Evolutionary conservation across 768 basidiomycete genomes (phyloP).

Genomic region (Cystobasidium onofrii): DNA sequence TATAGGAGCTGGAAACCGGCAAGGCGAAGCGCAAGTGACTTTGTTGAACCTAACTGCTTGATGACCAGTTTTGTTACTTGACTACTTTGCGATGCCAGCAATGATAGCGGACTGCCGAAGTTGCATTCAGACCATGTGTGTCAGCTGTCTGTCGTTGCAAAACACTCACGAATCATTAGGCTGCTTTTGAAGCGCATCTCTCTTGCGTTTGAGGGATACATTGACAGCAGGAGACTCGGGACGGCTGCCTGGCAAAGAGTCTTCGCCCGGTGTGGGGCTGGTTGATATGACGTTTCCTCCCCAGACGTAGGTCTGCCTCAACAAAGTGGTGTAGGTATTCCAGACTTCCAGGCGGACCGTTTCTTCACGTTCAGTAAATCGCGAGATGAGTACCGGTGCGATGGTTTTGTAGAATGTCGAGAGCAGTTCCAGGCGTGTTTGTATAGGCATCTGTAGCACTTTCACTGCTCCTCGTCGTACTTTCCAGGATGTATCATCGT

Average conservation of each 20-base stretch:
- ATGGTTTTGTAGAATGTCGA: constrained; percentile 69
- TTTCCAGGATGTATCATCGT: constrained; percentile 97
- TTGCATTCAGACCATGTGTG: neutral
- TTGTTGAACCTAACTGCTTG: constrained; percentile 73
- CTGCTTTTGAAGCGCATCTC: constrained; percentile 49
- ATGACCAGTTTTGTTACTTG: constrained; percentile 69
- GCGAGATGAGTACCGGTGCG: constrained; percentile 77
- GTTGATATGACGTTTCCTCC: constrained; percentile 53
- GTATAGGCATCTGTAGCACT: constrained; percentile 71
- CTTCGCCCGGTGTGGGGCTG: constrained; percentile 49
- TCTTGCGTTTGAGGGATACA: constrained; percentile 46
- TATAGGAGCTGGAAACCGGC: constrained; percentile 75
- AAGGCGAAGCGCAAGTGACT: constrained; percentile 70
- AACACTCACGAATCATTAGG: constrained; percentile 42
- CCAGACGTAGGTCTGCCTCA: constrained; percentile 76
- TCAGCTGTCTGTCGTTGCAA: neutral
- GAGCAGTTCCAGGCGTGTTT: constrained; percentile 81
- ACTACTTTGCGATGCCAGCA: constrained; percentile 69
- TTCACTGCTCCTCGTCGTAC: constrained; percentile 90
- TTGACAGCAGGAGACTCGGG: neutral
- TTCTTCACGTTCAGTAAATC: constrained; percentile 90
- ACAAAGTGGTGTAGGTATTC: constrained; percentile 69
- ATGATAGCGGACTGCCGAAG: constrained; percentile 55
- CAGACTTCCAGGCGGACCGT: constrained; percentile 89
- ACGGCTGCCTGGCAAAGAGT: neutral